These are phyloP conservation scores for Porcisia deanei DNA, from an alignment of 208 protist genomes.

Conservation along the genomic window DNA sequence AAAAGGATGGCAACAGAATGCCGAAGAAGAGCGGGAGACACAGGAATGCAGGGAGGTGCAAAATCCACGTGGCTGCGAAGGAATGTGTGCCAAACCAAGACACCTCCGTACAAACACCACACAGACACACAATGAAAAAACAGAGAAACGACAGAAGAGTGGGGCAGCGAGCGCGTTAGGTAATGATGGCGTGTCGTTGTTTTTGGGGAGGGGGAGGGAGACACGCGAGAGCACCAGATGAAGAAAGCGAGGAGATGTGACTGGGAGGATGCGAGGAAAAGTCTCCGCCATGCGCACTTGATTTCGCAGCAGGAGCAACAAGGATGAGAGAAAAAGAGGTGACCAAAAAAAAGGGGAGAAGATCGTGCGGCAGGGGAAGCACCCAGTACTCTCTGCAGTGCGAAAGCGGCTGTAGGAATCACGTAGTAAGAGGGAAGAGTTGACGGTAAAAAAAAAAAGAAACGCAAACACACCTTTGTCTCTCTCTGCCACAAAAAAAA, in stretches of 20 bases:
- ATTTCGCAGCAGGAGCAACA: not conserved
- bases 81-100: no score
- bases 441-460: no score
- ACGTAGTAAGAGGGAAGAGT: no score
- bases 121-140: not conserved
- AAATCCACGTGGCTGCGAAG: not conserved
- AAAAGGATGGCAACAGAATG: not conserved
- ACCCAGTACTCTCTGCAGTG: not conserved
- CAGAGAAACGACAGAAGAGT: not conserved
- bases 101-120: not conserved
- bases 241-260: not conserved
- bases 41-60: not conserved
- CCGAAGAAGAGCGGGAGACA: not conserved
- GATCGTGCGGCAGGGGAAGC: not conserved
- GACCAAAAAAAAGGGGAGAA: not conserved
- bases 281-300: not conserved
- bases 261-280: not conserved
- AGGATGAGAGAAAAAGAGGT: not conserved
- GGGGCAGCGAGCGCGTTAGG: not conserved
- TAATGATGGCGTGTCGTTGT: not conserved
- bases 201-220: not conserved
- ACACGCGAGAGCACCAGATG: not conserved
- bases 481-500: not conserved
- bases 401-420: not conserved
- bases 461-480: not conserved